Evolutionary conservation across 345 rosid genomes (phyloP).

Genomic region (Balakata baccata): DNA sequence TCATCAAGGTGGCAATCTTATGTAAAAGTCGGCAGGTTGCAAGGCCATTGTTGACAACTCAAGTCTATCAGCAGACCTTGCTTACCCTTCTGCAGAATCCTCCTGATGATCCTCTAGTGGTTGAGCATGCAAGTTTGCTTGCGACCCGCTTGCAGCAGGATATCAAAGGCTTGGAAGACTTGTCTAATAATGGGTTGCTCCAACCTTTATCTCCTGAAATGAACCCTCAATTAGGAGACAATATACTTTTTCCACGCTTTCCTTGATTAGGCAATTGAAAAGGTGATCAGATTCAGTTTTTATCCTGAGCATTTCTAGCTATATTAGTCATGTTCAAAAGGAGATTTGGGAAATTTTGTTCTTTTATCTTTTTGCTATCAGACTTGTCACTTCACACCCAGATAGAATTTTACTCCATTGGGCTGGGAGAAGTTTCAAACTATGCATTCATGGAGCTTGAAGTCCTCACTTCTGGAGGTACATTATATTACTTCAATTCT

Average conservation of each 20-base stretch:
- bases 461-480: constrained; percentile 15
- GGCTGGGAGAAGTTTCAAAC: not conserved
- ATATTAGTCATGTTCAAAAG: not conserved
- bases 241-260: constrained; percentile 27
- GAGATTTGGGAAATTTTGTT: not conserved
- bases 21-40: constrained; percentile 47
- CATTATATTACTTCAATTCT: constrained; percentile 4
- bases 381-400: constrained; percentile 1
- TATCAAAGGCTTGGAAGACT: constrained; percentile 48
- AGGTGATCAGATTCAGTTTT: not conserved
- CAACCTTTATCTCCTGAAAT: constrained; percentile 38
- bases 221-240: constrained; percentile 30
- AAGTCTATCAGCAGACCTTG: constrained; percentile 41
- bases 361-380: not conserved
- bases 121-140: constrained; percentile 40
- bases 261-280: constrained; percentile 18
- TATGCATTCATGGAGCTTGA: constrained; percentile 4
- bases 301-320: not conserved
- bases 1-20: constrained; percentile 46
- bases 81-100: constrained; percentile 45
- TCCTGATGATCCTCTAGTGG: constrained; percentile 47
- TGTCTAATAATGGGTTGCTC: constrained; percentile 46
- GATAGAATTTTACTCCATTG: constrained; percentile 10
- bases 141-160: constrained; percentile 47
- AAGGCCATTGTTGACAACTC: constrained; percentile 42